Evolutionary conservation across 2,329 filamentous ascomycete genomes (phyloP), one percentile per base, ranked within the genome.

Genomic region (Rhexocercosporidium sp.): DNA sequence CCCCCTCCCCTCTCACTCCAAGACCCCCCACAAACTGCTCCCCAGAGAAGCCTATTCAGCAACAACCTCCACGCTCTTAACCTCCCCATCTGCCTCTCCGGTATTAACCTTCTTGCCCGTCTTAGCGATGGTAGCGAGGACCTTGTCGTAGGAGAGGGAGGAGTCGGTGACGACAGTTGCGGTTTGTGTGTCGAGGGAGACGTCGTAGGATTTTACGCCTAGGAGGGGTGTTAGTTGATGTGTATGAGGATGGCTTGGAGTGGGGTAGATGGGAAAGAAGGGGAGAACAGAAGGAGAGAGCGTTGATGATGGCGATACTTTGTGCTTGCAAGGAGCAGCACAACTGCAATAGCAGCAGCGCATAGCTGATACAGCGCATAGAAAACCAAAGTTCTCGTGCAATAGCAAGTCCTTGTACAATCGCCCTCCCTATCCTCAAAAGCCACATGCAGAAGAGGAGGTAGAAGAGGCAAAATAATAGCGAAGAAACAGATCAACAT

Each of bases 71-170:
- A 88, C 79, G 69, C 84, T 84, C 78, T 82, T 81, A 66, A 78
- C 77, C 67, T 86, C 84, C 64, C 91, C 92, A 77, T 94, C 91
- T 27, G 86, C 90, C 83, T 89, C 87, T 73, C 86, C 92, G 31
- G 85, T 89, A 81, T 92, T 96, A 78, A 97, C 90, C 77, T 91
- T 91, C 88, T 97, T 97, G 77, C 94, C 94, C 14, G 94, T 97
- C 89, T 97, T 97, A 86, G 91, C 90, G 80, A 97, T 97, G 79
- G 92, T 96, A 78, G 87, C 85, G 69, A 97, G 88, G 67, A 97
- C 92, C 1, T 88, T 92, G 71, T 93, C 88, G 83, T 96, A 97
- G 66, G 87, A 62, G 87, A 84, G 70, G 96, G 85, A 64, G 81
- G 88, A 84, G 72, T 90, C 87, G 71, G 94, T 88, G 73, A 91